Evolutionary conservation across 2,329 filamentous ascomycete species (phyloP).

Genomic region (Fusarium sulawesiense): DNA sequence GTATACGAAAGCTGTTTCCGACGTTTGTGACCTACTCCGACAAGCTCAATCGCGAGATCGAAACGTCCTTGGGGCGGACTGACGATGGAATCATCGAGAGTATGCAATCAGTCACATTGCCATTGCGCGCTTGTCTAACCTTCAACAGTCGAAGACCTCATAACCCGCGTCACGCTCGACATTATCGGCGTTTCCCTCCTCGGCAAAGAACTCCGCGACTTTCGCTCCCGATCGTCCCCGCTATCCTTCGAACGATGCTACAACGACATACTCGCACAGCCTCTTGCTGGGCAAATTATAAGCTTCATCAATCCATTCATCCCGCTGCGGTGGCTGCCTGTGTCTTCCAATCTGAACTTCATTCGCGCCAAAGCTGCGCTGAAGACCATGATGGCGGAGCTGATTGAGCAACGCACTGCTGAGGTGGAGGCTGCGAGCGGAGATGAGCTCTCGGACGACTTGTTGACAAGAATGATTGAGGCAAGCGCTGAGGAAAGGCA

Average conservation of each 20-base stretch:
- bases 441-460: slow-evolving; percentile 5
- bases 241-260: slow-evolving; percentile 28
- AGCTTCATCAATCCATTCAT: slow-evolving; percentile 29
- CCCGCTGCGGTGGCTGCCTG: slow-evolving; percentile 15
- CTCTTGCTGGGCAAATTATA: slow-evolving; percentile 15
- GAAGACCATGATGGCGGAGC: slow-evolving; percentile 20
- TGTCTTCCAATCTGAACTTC: slow-evolving; percentile 20
- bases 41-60: not conserved
- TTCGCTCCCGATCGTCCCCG: slow-evolving; percentile 1
- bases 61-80: not conserved
- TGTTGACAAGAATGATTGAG: slow-evolving; percentile 31
- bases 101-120: not conserved
- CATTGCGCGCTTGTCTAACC: not conserved
- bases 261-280: slow-evolving; percentile 9
- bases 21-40: not conserved
- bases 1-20: slow-evolving; percentile 8
- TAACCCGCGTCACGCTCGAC: slow-evolving; percentile 21
- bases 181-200: slow-evolving; percentile 16
- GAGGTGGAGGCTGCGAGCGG: not conserved
- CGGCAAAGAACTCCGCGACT: slow-evolving; percentile 8
- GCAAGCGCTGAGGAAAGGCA: slow-evolving; percentile 10
- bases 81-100: not conserved
- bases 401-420: slow-evolving; percentile 14
- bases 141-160: not conserved
- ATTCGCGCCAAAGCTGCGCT: slow-evolving; percentile 14